phyloP scores from a whole-genome alignment of 1,284 basidiomycete genomes.

The Apiotrichum akiyoshidainum region DNA sequence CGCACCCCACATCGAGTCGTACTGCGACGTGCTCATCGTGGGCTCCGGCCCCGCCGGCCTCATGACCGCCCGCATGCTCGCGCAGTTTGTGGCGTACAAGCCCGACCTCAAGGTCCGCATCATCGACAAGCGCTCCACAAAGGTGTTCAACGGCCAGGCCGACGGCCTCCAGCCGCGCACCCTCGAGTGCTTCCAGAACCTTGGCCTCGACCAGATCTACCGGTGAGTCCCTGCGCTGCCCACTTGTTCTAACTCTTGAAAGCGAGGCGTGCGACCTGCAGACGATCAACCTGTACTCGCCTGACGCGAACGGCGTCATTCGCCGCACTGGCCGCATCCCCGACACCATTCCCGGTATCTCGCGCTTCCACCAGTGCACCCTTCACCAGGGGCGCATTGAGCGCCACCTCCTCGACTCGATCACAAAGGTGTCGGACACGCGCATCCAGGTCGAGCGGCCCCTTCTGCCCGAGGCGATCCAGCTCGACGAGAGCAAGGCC shows the following conservation, averaged over 20 bases:
- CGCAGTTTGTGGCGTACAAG: conserved; percentile 10
- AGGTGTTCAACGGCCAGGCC: conserved; percentile 15
- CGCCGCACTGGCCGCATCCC: conserved; percentile 17
- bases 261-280: conserved; percentile 13
- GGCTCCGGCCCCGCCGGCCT: conserved; percentile 20
- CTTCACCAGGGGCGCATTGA: conserved; percentile 20
- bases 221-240: conserved; percentile 1
- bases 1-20: conserved; percentile 13
- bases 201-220: conserved; percentile 12
- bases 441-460: conserved; percentile 18
- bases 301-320: conserved; percentile 13
- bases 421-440: conserved; percentile 12
- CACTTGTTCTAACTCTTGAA: background rate
- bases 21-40: conserved; percentile 23
- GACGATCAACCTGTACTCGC: conserved; percentile 15
- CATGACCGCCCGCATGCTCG: conserved; percentile 11
- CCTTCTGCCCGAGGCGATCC: conserved; percentile 14
- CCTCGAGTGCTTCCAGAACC: conserved; percentile 13
- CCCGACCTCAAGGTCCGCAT: conserved; percentile 20
- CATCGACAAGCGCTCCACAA: conserved; percentile 19
- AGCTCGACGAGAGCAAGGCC: conserved; percentile 12
- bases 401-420: conserved; percentile 19
- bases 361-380: conserved; percentile 13
- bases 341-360: conserved; percentile 14
- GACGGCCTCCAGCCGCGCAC: conserved; percentile 17